Evolutionary conservation across 768 basidiomycete species (phyloP), one percentile per base, ranked within the genome.

Genomic region (Kwoniella dejecticola): DNA sequence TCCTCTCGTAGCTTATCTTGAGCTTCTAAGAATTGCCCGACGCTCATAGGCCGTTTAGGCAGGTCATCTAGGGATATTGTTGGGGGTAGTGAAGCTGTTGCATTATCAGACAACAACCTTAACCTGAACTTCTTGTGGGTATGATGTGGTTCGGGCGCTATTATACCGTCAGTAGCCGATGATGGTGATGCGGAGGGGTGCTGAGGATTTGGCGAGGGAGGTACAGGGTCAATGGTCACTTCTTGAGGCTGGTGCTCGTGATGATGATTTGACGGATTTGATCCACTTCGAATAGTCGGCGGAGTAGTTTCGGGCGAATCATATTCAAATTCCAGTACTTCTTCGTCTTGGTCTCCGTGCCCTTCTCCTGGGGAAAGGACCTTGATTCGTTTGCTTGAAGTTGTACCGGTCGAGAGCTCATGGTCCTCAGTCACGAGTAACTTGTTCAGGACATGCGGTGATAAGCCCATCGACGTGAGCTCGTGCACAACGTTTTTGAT

Each of bases 401-500:
- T 31, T 26, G 23, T 27, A 49, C 17, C 41, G 0, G 57, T 41
- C 3, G 41, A n/a, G 2, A n/a, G n/a, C 19, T 29, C 17, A 33
- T 42, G 29, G 17, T 71, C 70, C n/a, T 74, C 71, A n/a, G 77
- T 72, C 24, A 78, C 69, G 2, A 83, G 70, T 15, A 83, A 72
- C 50, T 80, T 78, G 50, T 80, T 74, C 15, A 83, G 74, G 0
- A 82, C 78, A 7, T 80, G 76, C 1, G 80, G 80, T 29, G 79
- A 80, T n/a, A 85, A 76, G 0, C 90, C 93, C 23, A 91, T 80
- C 1, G 84, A 83, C 3, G 84, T 82, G 17, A 97, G 85, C 77
- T 97, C 93, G 10, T 80, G 78, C 0, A 89, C 90, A 36, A 92
- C 85, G 72, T 87, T 83, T 64, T 90, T 89, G 68, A 97, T 93